Conservation (phyloP, 169 alveolate genomes). For the Eimeria maxima region DNA sequence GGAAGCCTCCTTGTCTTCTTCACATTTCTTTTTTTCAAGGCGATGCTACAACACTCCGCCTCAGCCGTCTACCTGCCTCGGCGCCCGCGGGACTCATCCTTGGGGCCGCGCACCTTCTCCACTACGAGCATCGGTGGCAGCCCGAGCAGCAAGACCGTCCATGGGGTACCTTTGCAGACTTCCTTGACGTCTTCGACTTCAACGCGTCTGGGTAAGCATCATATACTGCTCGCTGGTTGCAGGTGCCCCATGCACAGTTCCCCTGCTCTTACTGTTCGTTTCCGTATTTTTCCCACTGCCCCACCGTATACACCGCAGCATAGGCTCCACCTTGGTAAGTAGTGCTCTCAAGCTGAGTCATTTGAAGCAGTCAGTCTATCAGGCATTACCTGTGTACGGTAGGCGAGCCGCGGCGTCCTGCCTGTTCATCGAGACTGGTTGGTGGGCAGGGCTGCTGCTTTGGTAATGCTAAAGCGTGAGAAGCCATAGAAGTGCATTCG, state of each 20-base stretch:
- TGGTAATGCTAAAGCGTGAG: background rate
- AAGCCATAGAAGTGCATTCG: too few relatives aligned
- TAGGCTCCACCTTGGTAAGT: background rate
- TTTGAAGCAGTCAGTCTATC: background rate
- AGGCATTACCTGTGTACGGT: background rate
- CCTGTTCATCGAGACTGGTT: background rate
- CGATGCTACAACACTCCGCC: conserved; percentile 57
- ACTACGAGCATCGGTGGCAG: conserved; percentile 5
- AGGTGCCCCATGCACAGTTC: background rate
- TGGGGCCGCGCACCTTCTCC: conserved; percentile 69
- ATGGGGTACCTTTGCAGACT: background rate
- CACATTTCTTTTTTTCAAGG: background rate
- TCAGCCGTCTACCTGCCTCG: conserved; percentile 70
- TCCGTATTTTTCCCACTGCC: background rate
- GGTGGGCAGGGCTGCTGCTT: background rate
- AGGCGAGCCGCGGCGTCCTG: background rate
- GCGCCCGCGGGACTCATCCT: conserved; percentile 52
- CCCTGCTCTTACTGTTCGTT: background rate
- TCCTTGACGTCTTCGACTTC: background rate
- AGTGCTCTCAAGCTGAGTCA: background rate
- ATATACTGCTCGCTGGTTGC: background rate
- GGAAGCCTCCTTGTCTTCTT: background rate
- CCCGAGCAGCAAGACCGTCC: conserved; percentile 14
- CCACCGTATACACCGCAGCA: background rate
- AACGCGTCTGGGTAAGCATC: conserved; percentile 37